Evolutionary conservation across 2,329 filamentous ascomycete species (phyloP).

Genomic region (Echinosphaeria canescens): DNA sequence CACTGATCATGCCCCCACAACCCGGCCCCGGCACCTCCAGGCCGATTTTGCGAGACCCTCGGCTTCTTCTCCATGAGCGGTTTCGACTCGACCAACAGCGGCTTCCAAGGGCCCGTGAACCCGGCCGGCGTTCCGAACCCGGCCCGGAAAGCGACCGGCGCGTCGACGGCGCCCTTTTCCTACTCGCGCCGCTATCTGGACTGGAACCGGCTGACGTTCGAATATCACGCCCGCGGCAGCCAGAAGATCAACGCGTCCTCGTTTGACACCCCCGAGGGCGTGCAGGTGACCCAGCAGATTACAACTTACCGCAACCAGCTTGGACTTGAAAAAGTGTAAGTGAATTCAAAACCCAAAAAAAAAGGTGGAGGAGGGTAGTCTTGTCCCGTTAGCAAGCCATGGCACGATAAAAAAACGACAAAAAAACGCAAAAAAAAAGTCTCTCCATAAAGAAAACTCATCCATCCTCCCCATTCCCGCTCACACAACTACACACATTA

Average conservation of each 20-base stretch:
- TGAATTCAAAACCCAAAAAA: no score
- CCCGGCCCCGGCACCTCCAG: no score
- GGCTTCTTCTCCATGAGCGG: slow-evolving; percentile 45
- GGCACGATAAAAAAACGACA: no score
- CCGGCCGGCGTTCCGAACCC: slow-evolving; percentile 16
- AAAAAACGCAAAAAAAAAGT: no score
- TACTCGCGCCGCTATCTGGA: slow-evolving; percentile 43
- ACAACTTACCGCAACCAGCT: slow-evolving; percentile 24
- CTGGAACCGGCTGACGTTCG: slow-evolving; percentile 45
- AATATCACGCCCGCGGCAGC: slow-evolving; percentile 31
- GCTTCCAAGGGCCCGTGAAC: slow-evolving; percentile 12
- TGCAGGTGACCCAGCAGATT: slow-evolving; percentile 6
- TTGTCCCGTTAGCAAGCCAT: no score
- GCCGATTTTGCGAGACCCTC: slow-evolving; percentile 45
- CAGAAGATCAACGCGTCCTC: slow-evolving; percentile 3
- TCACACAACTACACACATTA: slow-evolving; percentile 51
- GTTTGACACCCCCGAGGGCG: slow-evolving; percentile 6
- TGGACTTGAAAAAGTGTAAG: slow-evolving; percentile 30
- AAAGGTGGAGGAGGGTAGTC: no score
- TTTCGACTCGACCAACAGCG: slow-evolving; percentile 23
- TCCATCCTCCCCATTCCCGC: no score
- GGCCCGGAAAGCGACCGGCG: slow-evolving; percentile 15
- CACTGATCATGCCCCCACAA: no score
- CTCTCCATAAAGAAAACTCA: no score
- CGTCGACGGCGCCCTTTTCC: slow-evolving; percentile 14